Evolutionary conservation across 1,139 yeast species (phyloP).

Genomic region (Meyerozyma carpophila): DNA sequence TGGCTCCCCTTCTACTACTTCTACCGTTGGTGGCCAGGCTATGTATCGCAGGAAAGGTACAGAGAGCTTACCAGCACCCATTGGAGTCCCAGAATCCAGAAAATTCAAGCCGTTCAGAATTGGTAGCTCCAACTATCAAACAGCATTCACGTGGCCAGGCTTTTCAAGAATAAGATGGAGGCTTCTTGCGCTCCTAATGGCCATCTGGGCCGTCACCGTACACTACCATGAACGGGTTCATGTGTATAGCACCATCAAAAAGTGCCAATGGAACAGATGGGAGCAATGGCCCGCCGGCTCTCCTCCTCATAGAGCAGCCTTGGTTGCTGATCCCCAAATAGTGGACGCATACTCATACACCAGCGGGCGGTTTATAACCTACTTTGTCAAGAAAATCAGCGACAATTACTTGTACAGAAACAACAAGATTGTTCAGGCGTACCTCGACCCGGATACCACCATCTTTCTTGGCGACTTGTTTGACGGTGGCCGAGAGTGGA

Average conservation of each 20-base stretch:
- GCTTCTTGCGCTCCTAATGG: conserved; percentile 11
- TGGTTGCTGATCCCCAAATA: conserved; percentile 90
- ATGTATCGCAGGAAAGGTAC: conserved; percentile 5
- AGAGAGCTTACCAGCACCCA: conserved; percentile 5
- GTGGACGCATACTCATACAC: conserved; percentile 77
- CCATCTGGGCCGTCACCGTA: conserved; percentile 25
- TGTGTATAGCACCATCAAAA: conserved; percentile 41
- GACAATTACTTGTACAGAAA: conserved; percentile 81
- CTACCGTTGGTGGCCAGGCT: not conserved
- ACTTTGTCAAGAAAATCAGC: conserved; percentile 42
- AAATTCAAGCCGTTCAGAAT: not conserved
- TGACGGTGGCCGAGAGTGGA: conserved; percentile 95
- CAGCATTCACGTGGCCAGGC: not conserved
- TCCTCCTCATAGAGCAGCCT: conserved; percentile 55
- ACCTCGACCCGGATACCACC: conserved; percentile 68
- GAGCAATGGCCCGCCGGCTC: conserved; percentile 42
- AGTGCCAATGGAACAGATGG: conserved; percentile 65
- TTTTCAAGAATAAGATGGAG: conserved; percentile 3
- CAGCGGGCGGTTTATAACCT: conserved; percentile 37
- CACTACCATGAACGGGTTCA: conserved; percentile 58
- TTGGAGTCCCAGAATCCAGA: not conserved
- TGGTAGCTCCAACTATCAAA: not conserved
- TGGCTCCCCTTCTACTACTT: not conserved
- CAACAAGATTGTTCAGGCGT: conserved; percentile 54
- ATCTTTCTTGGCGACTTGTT: conserved; percentile 86